Evolutionary conservation across 495 filamentous ascomycete genomes (phyloP).

Genomic region (Penicillium antarcticum): DNA sequence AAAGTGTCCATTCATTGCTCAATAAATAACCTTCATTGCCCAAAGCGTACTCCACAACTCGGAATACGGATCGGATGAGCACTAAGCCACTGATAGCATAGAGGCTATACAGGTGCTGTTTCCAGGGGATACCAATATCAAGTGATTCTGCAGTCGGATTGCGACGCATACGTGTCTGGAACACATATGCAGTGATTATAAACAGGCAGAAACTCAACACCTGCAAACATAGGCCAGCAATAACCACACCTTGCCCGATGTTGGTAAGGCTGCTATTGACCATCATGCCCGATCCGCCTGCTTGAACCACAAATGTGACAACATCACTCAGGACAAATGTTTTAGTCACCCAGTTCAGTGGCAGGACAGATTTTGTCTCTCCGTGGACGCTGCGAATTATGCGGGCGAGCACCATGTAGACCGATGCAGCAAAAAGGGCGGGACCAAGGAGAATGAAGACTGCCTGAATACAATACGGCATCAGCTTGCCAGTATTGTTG

Average conservation of each 20-base stretch:
- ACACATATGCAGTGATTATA: too few relatives aligned
- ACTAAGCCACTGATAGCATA: constrained; percentile 33
- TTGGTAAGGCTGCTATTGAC: too few relatives aligned
- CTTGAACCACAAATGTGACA: constrained; percentile 19
- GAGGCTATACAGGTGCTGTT: too few relatives aligned
- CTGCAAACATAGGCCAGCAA: too few relatives aligned
- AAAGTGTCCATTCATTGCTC: constrained; percentile 51
- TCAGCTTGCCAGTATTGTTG: constrained; percentile 16
- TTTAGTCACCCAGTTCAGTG: constrained; percentile 11
- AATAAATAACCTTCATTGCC: constrained; percentile 47
- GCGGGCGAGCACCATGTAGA: constrained; percentile 52
- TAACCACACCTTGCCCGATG: too few relatives aligned
- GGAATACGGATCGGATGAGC: constrained; percentile 54
- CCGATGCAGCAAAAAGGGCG: constrained; percentile 45
- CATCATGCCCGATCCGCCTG: too few relatives aligned
- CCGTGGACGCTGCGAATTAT: constrained; percentile 38
- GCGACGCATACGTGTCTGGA: too few relatives aligned
- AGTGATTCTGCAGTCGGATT: too few relatives aligned
- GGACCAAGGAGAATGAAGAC: constrained; percentile 29
- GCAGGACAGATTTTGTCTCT: constrained; percentile 20
- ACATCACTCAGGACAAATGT: constrained; percentile 22
- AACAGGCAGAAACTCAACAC: too few relatives aligned
- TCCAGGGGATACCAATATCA: too few relatives aligned
- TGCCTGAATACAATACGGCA: constrained; percentile 23
- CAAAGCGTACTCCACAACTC: constrained; percentile 56